phyloP scores from a whole-genome alignment of 176 grass and related monocot species.

The Oryza meyeriana region DNA sequence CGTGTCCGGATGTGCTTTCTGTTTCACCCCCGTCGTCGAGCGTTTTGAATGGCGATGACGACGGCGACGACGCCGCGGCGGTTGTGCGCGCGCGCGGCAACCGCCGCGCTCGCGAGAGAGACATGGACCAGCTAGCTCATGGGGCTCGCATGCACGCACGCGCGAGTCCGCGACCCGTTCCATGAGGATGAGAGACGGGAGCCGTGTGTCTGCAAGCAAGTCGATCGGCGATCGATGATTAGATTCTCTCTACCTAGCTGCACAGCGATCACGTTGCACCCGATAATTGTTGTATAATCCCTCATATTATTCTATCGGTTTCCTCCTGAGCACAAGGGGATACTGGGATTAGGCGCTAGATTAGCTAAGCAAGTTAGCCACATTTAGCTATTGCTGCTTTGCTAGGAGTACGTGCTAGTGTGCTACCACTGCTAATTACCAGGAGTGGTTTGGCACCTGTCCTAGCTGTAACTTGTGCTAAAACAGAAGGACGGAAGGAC shows the following conservation, averaged over 20 bases:
- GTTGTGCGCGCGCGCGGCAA: not conserved
- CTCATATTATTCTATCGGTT: not conserved
- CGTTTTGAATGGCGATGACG: not conserved
- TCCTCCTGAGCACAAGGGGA: conserved; percentile 22
- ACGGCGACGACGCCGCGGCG: not conserved
- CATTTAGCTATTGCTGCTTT: not conserved
- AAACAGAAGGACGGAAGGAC: no score
- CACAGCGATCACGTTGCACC: not conserved
- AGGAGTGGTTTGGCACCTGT: no score
- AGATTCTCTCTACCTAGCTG: not conserved
- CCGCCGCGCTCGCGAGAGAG: conserved; percentile 3
- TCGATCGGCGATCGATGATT: not conserved
- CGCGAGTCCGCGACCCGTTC: conserved; percentile 1
- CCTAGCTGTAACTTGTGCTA: no score
- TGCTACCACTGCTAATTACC: no score
- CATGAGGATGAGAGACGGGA: not conserved
- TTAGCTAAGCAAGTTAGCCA: not conserved
- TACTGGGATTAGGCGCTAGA: not conserved
- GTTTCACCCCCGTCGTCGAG: not conserved
- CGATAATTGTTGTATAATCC: no score
- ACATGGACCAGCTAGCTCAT: conserved; percentile 28
- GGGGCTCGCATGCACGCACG: conserved; percentile 32
- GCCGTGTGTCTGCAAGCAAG: conserved; percentile 25
- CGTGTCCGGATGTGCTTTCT: not conserved
- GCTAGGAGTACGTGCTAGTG: no score